phyloP scores from a whole-genome alignment of 106 monocot genomes.

The Gastrodia elata region DNA sequence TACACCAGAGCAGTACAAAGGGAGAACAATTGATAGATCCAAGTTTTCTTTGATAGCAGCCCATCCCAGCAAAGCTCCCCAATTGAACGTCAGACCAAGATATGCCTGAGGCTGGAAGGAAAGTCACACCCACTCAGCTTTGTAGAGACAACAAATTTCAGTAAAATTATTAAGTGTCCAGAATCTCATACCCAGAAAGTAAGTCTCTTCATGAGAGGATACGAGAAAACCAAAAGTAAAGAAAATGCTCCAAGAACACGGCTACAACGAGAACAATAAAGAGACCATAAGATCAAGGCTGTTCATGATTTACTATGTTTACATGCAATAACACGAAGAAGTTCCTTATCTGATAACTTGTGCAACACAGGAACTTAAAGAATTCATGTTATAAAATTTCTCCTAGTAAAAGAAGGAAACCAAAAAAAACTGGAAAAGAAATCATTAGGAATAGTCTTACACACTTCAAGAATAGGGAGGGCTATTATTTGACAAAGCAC shows the following conservation, averaged over 20 bases:
- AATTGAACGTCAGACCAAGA: slow-evolving; percentile 95
- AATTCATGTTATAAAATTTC: too few relatives aligned
- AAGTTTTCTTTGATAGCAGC: slow-evolving; percentile 73
- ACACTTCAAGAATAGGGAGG: too few relatives aligned
- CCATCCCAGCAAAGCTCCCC: slow-evolving; percentile 98
- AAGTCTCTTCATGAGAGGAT: slow-evolving; percentile 97
- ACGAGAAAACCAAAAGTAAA: slow-evolving; percentile 75
- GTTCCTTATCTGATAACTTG: background rate
- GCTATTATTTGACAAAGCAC: too few relatives aligned
- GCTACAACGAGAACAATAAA: slow-evolving; percentile 31
- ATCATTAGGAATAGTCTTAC: too few relatives aligned
- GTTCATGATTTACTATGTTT: background rate
- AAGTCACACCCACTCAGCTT: slow-evolving; percentile 7
- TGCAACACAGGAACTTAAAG: background rate
- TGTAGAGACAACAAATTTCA: background rate
- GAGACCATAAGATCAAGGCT: background rate
- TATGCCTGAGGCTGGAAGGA: slow-evolving; percentile 88
- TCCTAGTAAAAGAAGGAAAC: too few relatives aligned
- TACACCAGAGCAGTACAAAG: slow-evolving; percentile 75
- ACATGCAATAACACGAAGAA: background rate
- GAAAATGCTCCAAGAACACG: slow-evolving; percentile 85
- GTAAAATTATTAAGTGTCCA: background rate
- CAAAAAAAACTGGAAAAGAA: too few relatives aligned
- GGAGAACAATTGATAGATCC: slow-evolving; percentile 64
- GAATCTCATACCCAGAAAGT: slow-evolving; percentile 80